Percentiles rank a stretch among this genome's conserved stretches.
These are phyloP conservation scores for Moniliophthora roreri DNA, from an alignment of 1,284 basidiomycete genomes.

Conservation along the genomic window DNA sequence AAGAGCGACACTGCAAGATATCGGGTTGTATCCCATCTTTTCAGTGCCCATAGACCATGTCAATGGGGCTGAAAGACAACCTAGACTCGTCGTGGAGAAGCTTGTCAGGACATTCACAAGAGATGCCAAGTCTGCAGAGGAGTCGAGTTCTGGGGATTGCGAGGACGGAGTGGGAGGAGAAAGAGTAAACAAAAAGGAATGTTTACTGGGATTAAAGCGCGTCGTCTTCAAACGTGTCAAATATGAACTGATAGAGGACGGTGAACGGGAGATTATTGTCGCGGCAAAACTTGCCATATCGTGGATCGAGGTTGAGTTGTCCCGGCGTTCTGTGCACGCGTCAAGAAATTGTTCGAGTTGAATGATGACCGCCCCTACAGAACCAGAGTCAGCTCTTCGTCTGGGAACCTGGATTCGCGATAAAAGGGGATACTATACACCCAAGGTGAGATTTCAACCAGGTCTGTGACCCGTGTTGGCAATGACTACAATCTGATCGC, in stretches of 20 bases:
- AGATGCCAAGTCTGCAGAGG: slow-evolving; percentile 37
- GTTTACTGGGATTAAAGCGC: slow-evolving; percentile 18
- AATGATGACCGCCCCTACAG: slow-evolving; percentile 9
- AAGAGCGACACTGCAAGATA: slow-evolving; percentile 53
- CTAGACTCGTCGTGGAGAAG: slow-evolving; percentile 44
- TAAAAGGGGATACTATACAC: slow-evolving; percentile 51
- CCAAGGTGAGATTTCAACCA: slow-evolving; percentile 39
- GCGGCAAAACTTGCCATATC: slow-evolving; percentile 14
- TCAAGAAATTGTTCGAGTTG: neutral
- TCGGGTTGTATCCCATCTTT: slow-evolving; percentile 23
- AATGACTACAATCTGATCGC: slow-evolving; percentile 12
- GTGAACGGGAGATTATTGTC: slow-evolving; percentile 40
- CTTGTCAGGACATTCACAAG: slow-evolving; percentile 44
- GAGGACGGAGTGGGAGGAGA: slow-evolving; percentile 37
- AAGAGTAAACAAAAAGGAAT: slow-evolving; percentile 51
- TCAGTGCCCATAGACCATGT: no score
- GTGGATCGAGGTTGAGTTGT: neutral
- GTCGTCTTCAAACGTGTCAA: slow-evolving; percentile 33
- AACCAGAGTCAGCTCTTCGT: slow-evolving; percentile 18
- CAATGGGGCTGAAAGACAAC: slow-evolving; percentile 58
- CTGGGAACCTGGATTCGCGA: slow-evolving; percentile 50
- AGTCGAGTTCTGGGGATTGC: neutral
- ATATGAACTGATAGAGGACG: slow-evolving; percentile 34
- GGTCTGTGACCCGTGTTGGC: slow-evolving; percentile 31
- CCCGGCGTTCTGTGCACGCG: neutral